Conservation (phyloP, 371 early-diverging fungal genomes). For the Syncephalis plumigaleata region DNA sequence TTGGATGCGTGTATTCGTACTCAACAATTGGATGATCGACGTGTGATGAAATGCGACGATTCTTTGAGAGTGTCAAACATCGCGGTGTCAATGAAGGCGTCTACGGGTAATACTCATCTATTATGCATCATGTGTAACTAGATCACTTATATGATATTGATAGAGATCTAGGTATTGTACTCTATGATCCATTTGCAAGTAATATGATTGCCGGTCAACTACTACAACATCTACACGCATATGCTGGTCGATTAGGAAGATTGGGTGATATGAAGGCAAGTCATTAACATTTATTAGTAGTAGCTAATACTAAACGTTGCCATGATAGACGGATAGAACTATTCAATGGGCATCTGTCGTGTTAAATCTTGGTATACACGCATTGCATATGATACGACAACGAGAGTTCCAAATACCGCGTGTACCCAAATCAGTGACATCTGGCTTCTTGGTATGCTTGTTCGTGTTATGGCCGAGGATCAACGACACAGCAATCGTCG, state of each 20-base stretch:
- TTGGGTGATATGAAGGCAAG: background rate
- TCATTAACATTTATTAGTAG: background rate
- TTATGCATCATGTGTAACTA: background rate
- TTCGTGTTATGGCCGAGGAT: background rate
- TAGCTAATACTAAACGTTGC: no score
- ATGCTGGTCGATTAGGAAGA: background rate
- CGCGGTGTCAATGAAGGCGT: conserved; percentile 22
- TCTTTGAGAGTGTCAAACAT: conserved; percentile 31
- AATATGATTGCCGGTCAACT: conserved; percentile 22
- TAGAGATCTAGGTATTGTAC: conserved; percentile 39
- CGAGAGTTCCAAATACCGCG: conserved; percentile 15
- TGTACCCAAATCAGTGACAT: conserved; percentile 11
- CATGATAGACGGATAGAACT: background rate
- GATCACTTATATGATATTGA: background rate
- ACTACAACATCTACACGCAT: background rate
- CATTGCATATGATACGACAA: conserved; percentile 16
- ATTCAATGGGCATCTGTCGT: conserved; percentile 25
- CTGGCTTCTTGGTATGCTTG: conserved; percentile 7
- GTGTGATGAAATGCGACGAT: conserved; percentile 42
- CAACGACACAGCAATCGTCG: no score
- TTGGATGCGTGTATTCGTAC: conserved; percentile 46
- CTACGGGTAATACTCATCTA: conserved; percentile 29
- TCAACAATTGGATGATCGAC: conserved; percentile 40
- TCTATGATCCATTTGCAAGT: conserved; percentile 36
- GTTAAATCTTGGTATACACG: conserved; percentile 33